Evolutionary conservation across 2,329 filamentous ascomycete species (phyloP), one percentile per base, ranked within the genome.

Genomic region (Oidium heveae): DNA sequence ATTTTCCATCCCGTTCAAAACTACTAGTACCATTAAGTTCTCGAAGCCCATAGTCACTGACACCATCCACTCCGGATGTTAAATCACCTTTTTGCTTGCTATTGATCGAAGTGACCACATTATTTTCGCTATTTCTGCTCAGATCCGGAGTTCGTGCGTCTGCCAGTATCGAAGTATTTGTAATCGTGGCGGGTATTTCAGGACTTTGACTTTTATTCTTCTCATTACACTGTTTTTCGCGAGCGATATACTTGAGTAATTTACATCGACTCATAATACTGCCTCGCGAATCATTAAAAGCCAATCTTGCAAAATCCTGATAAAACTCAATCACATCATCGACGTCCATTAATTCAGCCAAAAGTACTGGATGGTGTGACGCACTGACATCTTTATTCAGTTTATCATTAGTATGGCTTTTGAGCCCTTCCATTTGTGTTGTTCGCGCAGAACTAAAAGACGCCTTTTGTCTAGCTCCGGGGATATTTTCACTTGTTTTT

Each of bases 281-380:
- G 16, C 88, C 87, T 34, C 86, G 77, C 41, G 86, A 87, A 65
- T 95, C 87, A 37, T 86, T 86, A 67, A 95, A 96, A 0, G 89
- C 89, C 2, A 96, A 74, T 58, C 88, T 81, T 0, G 89, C 84
- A 68, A 94, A 96, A 65, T 96, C 87, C 61, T 95, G 88, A 66
- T 95, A 94, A 66, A 95, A 96, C 60, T 94, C 82, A 4, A 95
- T 81, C 0, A 94, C 87, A 56, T 82, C 88, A 62, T 94, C 86
- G 59, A 95, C 87, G 62, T 96, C 91, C 61, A 98, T 76, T 34
- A 98, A 72, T 66, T 96, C 89, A 0, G 89, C 86, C 51, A 96
- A 74, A 63, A 94, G 94, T 1, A 95, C 86, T 0, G 88, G 84
- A 58, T 88, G 83, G 2, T 75, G 74, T 54, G 76, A 72, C 7